These are phyloP conservation scores for Colletotrichum agaves DNA, from an alignment of 2,329 filamentous ascomycete species.

Conservation along the genomic window DNA sequence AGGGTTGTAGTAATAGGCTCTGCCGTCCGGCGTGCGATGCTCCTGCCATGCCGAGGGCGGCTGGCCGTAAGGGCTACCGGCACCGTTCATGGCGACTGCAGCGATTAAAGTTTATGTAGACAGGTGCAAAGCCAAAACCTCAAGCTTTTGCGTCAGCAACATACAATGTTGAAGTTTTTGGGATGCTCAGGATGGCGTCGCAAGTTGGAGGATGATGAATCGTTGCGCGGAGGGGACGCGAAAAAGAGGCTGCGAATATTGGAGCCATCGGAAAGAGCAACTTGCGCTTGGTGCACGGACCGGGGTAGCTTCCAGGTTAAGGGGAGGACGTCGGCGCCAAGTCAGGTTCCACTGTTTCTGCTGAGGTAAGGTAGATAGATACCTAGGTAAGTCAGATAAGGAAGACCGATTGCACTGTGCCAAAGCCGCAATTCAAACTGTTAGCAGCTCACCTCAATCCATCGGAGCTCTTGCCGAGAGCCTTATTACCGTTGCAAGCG, in stretches of 20 bases:
- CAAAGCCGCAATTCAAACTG: constrained; percentile 16
- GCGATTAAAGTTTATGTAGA: not conserved
- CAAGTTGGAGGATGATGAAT: not conserved
- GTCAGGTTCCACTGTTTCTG: not conserved
- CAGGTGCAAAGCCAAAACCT: not conserved
- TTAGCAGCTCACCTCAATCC: not conserved
- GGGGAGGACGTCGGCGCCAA: not conserved
- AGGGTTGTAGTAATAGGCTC: constrained; percentile 91
- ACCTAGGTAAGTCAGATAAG: constrained; percentile 21
- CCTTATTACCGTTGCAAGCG: not conserved
- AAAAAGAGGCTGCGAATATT: constrained; percentile 26
- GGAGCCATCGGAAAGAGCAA: constrained; percentile 23
- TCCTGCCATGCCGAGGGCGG: constrained; percentile 77
- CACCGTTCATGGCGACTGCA: constrained; percentile 66
- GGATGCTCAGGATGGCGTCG: not conserved
- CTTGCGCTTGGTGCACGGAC: constrained; percentile 30
- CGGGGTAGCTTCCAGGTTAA: constrained; percentile 9
- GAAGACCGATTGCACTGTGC: constrained; percentile 5
- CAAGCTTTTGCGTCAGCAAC: not conserved
- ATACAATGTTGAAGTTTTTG: not conserved
- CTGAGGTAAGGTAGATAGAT: too few relatives aligned
- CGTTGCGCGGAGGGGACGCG: constrained; percentile 26
- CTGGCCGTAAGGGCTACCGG: constrained; percentile 59
- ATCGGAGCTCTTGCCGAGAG: constrained; percentile 17
- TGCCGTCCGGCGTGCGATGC: constrained; percentile 82